Evolutionary conservation across 2,329 filamentous ascomycete genomes (phyloP).

Genomic region (Geoglossum cookeanum): DNA sequence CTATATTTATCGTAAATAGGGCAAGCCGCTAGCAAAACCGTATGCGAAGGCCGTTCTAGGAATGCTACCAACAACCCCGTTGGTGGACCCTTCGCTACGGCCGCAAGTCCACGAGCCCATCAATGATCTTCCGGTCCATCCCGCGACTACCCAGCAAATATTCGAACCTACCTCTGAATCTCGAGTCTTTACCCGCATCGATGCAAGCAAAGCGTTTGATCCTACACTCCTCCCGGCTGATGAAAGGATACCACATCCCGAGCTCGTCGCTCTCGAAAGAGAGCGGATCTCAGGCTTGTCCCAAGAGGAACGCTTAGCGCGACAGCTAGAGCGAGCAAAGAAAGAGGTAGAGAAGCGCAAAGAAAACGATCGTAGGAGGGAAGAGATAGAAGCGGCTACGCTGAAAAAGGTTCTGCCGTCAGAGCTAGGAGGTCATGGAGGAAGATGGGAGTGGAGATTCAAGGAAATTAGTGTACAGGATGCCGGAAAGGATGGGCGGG

Average conservation of each 20-base stretch:
- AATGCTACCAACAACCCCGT: conserved; percentile 57
- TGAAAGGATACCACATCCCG: conserved; percentile 42
- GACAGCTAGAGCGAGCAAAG: conserved; percentile 26
- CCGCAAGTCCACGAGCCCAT: conserved; percentile 36
- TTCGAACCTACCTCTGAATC: conserved; percentile 47
- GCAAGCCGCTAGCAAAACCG: conserved; percentile 53
- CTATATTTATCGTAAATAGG: conserved; percentile 30
- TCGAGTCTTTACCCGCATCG: conserved; percentile 42
- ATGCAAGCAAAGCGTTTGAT: conserved; percentile 42
- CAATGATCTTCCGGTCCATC: conserved; percentile 43
- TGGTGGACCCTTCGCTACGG: conserved; percentile 13
- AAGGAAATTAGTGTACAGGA: conserved; percentile 37
- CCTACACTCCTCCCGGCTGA: conserved; percentile 40
- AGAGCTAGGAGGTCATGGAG: conserved; percentile 26
- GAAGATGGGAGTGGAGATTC: conserved; percentile 45
- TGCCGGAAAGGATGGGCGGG: conserved; percentile 34
- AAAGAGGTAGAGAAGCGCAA: conserved; percentile 22
- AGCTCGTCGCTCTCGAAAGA: conserved; percentile 31
- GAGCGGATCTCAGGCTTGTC: conserved; percentile 21
- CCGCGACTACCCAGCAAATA: conserved; percentile 32
- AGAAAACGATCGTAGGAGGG: conserved; percentile 20
- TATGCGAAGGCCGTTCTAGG: conserved; percentile 57
- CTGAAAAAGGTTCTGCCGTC: conserved; percentile 20
- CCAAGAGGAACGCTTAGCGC: conserved; percentile 18
- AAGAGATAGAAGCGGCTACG: conserved; percentile 24